phyloP scores from a whole-genome alignment of 768 basidiomycete genomes.

The Podaxis sp. region DNA sequence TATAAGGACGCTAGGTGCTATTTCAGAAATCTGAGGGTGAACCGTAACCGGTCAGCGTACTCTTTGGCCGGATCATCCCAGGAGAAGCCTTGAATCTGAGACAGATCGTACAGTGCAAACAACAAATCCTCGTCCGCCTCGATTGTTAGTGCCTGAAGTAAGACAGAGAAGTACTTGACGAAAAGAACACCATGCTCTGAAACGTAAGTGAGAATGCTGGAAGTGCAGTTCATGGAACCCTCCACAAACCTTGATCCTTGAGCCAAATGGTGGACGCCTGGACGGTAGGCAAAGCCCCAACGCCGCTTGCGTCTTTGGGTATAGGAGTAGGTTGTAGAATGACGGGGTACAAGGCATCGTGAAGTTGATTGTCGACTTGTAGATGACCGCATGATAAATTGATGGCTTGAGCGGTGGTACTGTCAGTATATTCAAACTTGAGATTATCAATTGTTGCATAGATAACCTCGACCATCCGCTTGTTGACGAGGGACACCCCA shows the following conservation, averaged over 20 bases:
- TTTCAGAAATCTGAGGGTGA: neutral
- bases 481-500: conserved; percentile 90
- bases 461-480: conserved; percentile 82
- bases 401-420: conserved; percentile 74
- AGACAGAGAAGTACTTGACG: conserved; percentile 93
- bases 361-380: conserved; percentile 96
- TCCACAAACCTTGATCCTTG: conserved; percentile 81
- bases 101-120: conserved; percentile 88
- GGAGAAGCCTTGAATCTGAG: conserved; percentile 85
- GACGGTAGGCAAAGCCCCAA: conserved; percentile 84
- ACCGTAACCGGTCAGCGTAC: conserved; percentile 41
- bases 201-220: neutral
- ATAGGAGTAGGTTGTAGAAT: conserved; percentile 93
- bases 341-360: conserved; percentile 93
- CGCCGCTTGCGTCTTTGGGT: conserved; percentile 67
- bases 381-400: conserved; percentile 82
- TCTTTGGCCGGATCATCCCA: conserved; percentile 82
- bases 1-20: conserved; percentile 56
- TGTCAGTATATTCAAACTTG: conserved; percentile 83
- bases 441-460: conserved; percentile 80
- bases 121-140: conserved; percentile 98
- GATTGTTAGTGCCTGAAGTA: conserved; percentile 91
- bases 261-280: conserved; percentile 87
- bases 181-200: conserved; percentile 97
- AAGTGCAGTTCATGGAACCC: neutral